Conservation (phyloP, 2,329 filamentous ascomycete genomes). For the Septoria petroselini region DNA sequence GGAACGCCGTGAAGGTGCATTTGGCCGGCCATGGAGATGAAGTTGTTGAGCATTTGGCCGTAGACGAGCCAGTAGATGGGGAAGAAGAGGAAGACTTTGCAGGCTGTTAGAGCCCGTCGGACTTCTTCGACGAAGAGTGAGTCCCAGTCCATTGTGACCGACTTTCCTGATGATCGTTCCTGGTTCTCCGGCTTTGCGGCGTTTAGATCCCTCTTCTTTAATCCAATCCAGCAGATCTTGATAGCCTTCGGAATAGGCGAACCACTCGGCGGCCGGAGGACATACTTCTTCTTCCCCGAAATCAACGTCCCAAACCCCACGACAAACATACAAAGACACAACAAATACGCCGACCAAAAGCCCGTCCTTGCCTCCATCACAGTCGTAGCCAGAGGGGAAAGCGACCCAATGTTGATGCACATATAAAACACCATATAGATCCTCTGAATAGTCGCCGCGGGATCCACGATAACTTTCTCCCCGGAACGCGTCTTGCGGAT, state of each 20-base stretch:
- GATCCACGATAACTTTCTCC: conserved; percentile 47
- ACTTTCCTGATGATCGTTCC: conserved; percentile 54
- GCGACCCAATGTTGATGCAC: conserved; percentile 67
- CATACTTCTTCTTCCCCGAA: conserved; percentile 47
- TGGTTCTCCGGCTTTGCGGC: conserved; percentile 64
- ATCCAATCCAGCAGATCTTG: conserved; percentile 57
- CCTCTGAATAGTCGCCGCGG: conserved; percentile 42
- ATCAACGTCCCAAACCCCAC: conserved; percentile 56
- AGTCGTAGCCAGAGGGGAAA: conserved; percentile 50
- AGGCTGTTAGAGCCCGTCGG: conserved; percentile 61
- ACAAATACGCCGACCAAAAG: conserved; percentile 62
- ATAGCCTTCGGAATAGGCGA: conserved; percentile 64
- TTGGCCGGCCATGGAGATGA: conserved; percentile 43
- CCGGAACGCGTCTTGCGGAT: conserved; percentile 41
- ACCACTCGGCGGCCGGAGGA: conserved; percentile 63
- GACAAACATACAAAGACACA: conserved; percentile 61
- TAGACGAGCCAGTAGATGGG: conserved; percentile 61
- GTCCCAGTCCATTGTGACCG: conserved; percentile 71
- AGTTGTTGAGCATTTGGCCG: conserved; percentile 47
- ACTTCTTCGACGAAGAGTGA: conserved; percentile 76
- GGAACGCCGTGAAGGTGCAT: conserved; percentile 47
- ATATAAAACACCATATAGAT: conserved; percentile 29
- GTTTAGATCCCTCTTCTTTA: conserved; percentile 43
- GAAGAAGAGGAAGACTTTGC: conserved; percentile 61
- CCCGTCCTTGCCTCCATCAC: conserved; percentile 63